Percentiles rank a stretch among this genome's conserved stretches.
Evolutionary conservation across 495 filamentous ascomycete species (phyloP).

Genomic region (Pyrenula massariospora): DNA sequence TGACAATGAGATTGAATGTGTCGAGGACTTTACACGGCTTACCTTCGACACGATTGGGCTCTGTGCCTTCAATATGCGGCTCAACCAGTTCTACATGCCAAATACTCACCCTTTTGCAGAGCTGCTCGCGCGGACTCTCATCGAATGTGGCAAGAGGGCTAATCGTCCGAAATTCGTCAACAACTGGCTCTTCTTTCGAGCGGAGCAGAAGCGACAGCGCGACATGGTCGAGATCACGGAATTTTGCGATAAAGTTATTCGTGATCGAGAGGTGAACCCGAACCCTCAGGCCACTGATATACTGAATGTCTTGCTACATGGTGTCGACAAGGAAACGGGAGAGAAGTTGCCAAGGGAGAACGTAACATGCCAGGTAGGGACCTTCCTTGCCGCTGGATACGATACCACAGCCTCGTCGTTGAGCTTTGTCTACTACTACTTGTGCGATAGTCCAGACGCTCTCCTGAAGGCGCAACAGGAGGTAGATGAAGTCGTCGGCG

Average conservation of each 20-base stretch:
- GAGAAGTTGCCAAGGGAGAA: slow-evolving; percentile 26
- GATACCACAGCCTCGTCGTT: slow-evolving; percentile 1
- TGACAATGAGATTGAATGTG: slow-evolving; percentile 31
- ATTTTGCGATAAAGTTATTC: slow-evolving; percentile 37
- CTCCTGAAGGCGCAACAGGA: slow-evolving; percentile 6
- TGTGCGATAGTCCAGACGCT: slow-evolving; percentile 6
- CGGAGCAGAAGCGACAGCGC: slow-evolving; percentile 32
- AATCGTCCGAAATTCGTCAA: slow-evolving; percentile 28
- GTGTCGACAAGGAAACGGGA: slow-evolving; percentile 46
- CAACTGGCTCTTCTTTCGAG: slow-evolving; percentile 19
- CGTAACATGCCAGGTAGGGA: slow-evolving; percentile 1
- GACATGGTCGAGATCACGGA: slow-evolving; percentile 36
- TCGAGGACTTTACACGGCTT: slow-evolving; percentile 50
- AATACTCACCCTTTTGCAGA: slow-evolving; percentile 43
- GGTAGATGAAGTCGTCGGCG: slow-evolving; percentile 8
- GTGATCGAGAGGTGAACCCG: slow-evolving; percentile 33
- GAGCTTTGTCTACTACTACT: slow-evolving; percentile 7
- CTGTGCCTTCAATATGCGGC: slow-evolving; percentile 50
- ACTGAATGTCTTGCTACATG: slow-evolving; percentile 48
- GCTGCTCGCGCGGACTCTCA: slow-evolving; percentile 39
- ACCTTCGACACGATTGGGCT: slow-evolving; percentile 52
- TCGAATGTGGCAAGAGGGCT: slow-evolving; percentile 32
- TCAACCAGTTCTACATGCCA: slow-evolving; percentile 51
- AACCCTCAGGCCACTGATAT: slow-evolving; percentile 41
- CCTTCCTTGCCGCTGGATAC: slow-evolving; percentile 2